phyloP scores from a whole-genome alignment of 2,329 filamentous ascomycete species.

The Fusarium buxicola region DNA sequence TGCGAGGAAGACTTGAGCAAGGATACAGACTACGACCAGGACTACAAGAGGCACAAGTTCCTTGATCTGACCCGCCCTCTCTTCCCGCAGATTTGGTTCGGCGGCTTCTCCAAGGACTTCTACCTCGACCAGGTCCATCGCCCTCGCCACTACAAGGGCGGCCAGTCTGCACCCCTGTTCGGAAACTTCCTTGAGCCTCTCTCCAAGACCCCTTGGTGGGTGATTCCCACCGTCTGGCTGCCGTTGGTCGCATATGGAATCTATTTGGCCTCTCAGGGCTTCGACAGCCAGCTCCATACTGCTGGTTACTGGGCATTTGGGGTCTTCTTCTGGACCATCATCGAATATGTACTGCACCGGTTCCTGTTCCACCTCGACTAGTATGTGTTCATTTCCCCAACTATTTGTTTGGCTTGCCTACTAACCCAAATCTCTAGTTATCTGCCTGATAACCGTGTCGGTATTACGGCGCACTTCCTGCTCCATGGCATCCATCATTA shows the following conservation, averaged over 20 bases:
- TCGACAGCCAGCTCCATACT: constrained; percentile 61
- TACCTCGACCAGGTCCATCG: constrained; percentile 97
- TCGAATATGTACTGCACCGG: constrained; percentile 90
- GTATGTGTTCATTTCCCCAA: constrained; percentile 63
- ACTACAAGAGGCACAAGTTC: constrained; percentile 94
- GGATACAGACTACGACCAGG: constrained; percentile 80
- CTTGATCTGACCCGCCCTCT: constrained; percentile 88
- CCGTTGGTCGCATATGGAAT: constrained; percentile 82
- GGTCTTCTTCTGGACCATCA: constrained; percentile 84
- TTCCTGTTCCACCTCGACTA: constrained; percentile 94
- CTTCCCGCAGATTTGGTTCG: constrained; percentile 86
- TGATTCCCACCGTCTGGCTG: constrained; percentile 86
- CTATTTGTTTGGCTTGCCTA: neutral
- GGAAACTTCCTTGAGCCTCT: constrained; percentile 99
- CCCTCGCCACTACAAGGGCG: constrained; percentile 94
- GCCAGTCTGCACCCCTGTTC: constrained; percentile 91
- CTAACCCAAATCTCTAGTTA: constrained; percentile 65
- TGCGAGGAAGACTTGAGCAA: constrained; percentile 86
- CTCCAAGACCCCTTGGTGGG: constrained; percentile 93
- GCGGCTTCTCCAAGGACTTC: constrained; percentile 93
- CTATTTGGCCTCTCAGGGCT: constrained; percentile 71
- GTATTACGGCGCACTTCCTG: constrained; percentile 87
- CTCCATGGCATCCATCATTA: constrained; percentile 98
- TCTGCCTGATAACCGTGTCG: constrained; percentile 91
- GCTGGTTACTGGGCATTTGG: constrained; percentile 76